A percentile compares a stretch with the other conserved stretches of the same genome.
phyloP scores from a whole-genome alignment of 1,139 yeast genomes.

The Pneumocystis wakefieldiae region DNA sequence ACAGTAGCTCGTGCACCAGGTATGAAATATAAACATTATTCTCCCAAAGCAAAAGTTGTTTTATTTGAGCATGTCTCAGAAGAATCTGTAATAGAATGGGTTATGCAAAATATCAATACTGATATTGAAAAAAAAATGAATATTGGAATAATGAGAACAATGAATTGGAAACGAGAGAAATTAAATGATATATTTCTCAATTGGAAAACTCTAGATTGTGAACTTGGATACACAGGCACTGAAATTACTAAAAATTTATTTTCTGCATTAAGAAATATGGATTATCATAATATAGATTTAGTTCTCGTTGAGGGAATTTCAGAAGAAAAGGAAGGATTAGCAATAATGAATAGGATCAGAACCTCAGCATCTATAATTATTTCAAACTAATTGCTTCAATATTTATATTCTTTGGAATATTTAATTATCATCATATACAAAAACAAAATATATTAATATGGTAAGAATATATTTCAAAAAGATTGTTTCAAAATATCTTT shows the following conservation, averaged over 20 bases:
- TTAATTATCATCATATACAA: neutral
- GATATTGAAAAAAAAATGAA: neutral
- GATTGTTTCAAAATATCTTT: neutral
- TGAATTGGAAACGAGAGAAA: neutral
- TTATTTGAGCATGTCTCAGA: conserved; percentile 33
- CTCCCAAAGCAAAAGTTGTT: conserved; percentile 74
- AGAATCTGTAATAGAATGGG: conserved; percentile 18
- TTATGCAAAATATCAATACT: conserved; percentile 2
- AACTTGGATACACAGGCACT: conserved; percentile 25
- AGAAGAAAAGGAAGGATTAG: conserved; percentile 66
- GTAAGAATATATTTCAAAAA: neutral
- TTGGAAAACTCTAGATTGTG: neutral
- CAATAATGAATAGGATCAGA: conserved; percentile 77
- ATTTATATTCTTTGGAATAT: neutral
- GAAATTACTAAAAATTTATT: conserved; percentile 66
- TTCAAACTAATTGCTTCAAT: neutral
- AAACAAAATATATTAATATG: neutral
- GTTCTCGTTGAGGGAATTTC: conserved; percentile 65
- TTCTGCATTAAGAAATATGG: conserved; percentile 54
- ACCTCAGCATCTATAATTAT: conserved; percentile 63
- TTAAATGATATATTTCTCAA: neutral
- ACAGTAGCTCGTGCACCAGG: conserved; percentile 90
- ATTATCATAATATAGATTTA: conserved; percentile 39
- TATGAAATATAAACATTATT: conserved; percentile 91
- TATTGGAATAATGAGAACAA: neutral